Percentiles rank a stretch among this genome's conserved stretches.
Evolutionary conservation across 352 stramenopile species (phyloP).

Genomic region (Phytophthora pseudosyringae): DNA sequence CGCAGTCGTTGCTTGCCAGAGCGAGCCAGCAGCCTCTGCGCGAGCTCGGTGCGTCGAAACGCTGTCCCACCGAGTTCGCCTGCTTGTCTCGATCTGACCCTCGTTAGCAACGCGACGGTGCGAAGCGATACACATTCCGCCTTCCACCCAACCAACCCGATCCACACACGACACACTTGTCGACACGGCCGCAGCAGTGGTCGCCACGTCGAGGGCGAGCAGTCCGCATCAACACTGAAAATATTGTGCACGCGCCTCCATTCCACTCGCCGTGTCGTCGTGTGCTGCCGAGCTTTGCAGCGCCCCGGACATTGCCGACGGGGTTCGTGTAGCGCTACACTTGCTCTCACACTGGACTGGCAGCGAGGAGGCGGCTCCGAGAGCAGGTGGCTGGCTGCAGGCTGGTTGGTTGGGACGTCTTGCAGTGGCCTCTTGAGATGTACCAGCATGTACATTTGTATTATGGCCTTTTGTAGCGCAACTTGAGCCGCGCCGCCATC

Average conservation of each 20-base stretch:
- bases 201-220: conserved; percentile 1
- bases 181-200: background rate
- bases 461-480: background rate
- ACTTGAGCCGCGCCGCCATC: conserved; percentile 15
- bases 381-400: background rate
- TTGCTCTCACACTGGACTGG: no score
- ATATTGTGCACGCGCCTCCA: background rate
- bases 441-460: no score
- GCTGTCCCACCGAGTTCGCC: conserved; percentile 12
- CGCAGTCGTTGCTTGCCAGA: no score
- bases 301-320: no score
- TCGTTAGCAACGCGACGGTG: conserved; percentile 1
- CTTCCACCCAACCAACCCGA: background rate
- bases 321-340: no score
- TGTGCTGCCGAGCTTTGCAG: conserved; percentile 17
- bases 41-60: background rate
- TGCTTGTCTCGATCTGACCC: background rate
- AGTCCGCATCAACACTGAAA: conserved; percentile 14
- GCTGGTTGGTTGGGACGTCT: background rate
- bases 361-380: conserved; percentile 4
- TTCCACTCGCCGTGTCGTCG: conserved; percentile 1
- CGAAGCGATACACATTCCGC: background rate
- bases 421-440: background rate
- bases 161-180: conserved; percentile 21
- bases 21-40: background rate